Evolutionary conservation across 1,139 yeast species (phyloP).

Genomic region (Scheffersomyces illinoinensis): DNA sequence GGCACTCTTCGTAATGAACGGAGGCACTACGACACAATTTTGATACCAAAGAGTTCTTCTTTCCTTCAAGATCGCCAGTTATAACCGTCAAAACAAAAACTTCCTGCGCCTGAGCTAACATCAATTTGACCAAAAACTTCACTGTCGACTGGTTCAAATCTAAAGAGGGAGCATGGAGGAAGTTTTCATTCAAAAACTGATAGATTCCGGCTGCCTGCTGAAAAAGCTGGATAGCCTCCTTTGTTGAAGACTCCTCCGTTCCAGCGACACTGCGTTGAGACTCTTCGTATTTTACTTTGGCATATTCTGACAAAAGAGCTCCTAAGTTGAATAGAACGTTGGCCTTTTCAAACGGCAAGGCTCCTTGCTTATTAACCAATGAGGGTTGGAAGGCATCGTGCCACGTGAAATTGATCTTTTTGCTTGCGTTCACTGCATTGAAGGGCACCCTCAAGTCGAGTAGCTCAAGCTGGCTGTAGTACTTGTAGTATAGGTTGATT

Average conservation of each 20-base stretch:
- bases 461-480: constrained; percentile 81
- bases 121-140: constrained; percentile 59
- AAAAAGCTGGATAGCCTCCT: constrained; percentile 59
- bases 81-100: constrained; percentile 68
- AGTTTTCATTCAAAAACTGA: constrained; percentile 73
- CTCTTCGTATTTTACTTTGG: constrained; percentile 46
- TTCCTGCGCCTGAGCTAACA: constrained; percentile 90
- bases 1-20: constrained; percentile 54
- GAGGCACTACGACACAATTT: constrained; percentile 69
- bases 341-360: constrained; percentile 88
- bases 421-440: constrained; percentile 50
- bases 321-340: constrained; percentile 69
- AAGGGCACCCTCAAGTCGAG: constrained; percentile 76
- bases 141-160: constrained; percentile 76
- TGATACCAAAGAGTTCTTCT: constrained; percentile 67
- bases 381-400: constrained; percentile 60
- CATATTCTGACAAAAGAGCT: constrained; percentile 45
- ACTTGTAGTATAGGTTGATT: constrained; percentile 58
- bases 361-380: constrained; percentile 45
- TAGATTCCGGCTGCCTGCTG: constrained; percentile 83
- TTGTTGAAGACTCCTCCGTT: constrained; percentile 48
- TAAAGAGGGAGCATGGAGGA: constrained; percentile 84
- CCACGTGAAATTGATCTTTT: constrained; percentile 73
- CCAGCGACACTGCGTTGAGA: constrained; percentile 47
- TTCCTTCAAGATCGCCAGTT: constrained; percentile 45